Evolutionary conservation across 108 stramenopile species (phyloP).

Genomic region (Nitzschia sp.): DNA sequence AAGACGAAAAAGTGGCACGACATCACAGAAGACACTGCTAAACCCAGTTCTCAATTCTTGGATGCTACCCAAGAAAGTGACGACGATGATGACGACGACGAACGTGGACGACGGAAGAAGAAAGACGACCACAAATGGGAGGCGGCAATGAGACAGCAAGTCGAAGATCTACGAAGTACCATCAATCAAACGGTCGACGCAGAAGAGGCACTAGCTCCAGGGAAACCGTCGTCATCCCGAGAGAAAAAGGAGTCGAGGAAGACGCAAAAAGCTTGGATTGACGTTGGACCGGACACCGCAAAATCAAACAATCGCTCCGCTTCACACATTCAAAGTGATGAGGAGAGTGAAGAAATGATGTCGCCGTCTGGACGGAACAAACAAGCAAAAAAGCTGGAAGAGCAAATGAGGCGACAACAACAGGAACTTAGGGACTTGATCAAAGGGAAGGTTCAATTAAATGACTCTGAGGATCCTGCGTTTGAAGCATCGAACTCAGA

Average conservation of each 20-base stretch:
- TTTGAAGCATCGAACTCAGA: too few relatives aligned
- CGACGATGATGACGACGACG: constrained; percentile 7
- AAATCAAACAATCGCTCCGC: background rate
- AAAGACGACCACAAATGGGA: constrained; percentile 1
- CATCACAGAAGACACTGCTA: background rate
- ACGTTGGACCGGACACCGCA: background rate
- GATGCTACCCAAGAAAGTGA: background rate
- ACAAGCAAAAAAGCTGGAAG: background rate
- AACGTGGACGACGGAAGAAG: background rate
- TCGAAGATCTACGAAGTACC: background rate
- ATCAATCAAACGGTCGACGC: constrained; percentile 11
- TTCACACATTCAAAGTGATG: too few relatives aligned
- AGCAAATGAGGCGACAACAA: background rate
- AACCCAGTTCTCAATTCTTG: background rate
- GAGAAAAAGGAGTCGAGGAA: constrained; percentile 1
- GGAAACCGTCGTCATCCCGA: background rate
- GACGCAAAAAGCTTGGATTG: constrained; percentile 8
- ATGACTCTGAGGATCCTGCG: too few relatives aligned
- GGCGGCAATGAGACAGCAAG: background rate
- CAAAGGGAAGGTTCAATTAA: too few relatives aligned
- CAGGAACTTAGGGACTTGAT: too few relatives aligned
- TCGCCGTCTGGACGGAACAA: too few relatives aligned
- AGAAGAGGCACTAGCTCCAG: background rate
- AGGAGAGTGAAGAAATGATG: too few relatives aligned
- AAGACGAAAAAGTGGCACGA: constrained; percentile 7